These are phyloP conservation scores for Lophiotrema nucula DNA, from an alignment of 495 filamentous ascomycete genomes.

Conservation along the genomic window DNA sequence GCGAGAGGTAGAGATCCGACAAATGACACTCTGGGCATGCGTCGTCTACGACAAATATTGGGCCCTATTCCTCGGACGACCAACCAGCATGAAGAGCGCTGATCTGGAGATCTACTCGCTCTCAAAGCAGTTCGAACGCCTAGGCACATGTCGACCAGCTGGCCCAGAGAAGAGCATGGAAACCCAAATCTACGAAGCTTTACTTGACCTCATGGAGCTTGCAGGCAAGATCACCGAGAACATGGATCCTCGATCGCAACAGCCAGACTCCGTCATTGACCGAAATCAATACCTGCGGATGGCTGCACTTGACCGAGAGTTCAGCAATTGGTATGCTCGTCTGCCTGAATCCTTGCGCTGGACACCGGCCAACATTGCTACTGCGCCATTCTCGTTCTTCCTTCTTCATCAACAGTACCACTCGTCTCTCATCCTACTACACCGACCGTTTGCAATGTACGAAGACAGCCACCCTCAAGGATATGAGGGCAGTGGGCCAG, in stretches of 20 bases:
- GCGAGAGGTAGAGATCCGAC: conserved; percentile 45
- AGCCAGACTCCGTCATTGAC: conserved; percentile 39
- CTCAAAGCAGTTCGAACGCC: conserved; percentile 43
- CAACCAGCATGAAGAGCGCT: conserved; percentile 51
- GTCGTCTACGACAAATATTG: conserved; percentile 54
- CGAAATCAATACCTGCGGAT: conserved; percentile 48
- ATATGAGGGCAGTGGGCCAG: conserved; percentile 38
- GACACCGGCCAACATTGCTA: conserved; percentile 50
- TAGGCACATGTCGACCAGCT: conserved; percentile 36
- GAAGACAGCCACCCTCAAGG: conserved; percentile 32
- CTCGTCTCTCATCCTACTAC: conserved; percentile 49
- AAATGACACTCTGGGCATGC: conserved; percentile 50
- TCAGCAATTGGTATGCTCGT: conserved; percentile 52
- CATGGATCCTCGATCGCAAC: conserved; percentile 29
- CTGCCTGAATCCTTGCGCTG: conserved; percentile 50
- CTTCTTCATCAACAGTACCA: conserved; percentile 56
- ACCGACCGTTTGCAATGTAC: conserved; percentile 51
- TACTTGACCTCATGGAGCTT: conserved; percentile 54
- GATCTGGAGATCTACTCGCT: conserved; percentile 50
- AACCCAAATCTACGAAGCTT: conserved; percentile 47
- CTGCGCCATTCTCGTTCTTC: conserved; percentile 52
- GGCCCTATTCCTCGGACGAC: conserved; percentile 52
- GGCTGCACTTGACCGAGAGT: conserved; percentile 49
- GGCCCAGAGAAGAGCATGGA: conserved; percentile 39
- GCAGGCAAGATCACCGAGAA: conserved; percentile 51